phyloP scores from a whole-genome alignment of 116 monocot genomes.

The Thalassia testudinum region DNA sequence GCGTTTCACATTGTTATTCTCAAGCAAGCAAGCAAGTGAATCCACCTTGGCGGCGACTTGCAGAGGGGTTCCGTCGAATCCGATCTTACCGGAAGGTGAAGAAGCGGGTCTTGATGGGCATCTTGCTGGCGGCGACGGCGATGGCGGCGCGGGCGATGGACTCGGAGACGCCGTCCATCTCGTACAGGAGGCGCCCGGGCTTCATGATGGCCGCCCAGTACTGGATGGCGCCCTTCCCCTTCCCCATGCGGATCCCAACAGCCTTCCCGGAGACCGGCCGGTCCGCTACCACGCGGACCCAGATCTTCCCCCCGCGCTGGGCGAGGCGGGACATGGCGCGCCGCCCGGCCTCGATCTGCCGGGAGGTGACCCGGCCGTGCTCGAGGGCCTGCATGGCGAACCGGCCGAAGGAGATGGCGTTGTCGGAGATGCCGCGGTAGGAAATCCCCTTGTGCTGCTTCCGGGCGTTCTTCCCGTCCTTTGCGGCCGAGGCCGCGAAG shows the following conservation, averaged over 20 bases:
- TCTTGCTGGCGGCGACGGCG: constrained; percentile 11
- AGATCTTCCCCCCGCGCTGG: constrained; percentile 19
- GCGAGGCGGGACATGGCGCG: constrained; percentile 13
- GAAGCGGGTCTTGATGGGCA: constrained; percentile 13
- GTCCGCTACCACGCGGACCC: constrained; percentile 12
- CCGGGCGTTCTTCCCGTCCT: constrained; percentile 18
- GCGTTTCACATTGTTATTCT: no score
- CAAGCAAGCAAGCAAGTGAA: no score
- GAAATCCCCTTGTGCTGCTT: constrained; percentile 13
- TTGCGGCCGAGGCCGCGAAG: constrained; percentile 13
- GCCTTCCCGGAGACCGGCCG: constrained; percentile 14
- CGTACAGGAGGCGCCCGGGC: constrained; percentile 12
- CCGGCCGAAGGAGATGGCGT: constrained; percentile 11
- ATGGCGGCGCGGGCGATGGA: constrained; percentile 8
- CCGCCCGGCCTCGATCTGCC: constrained; percentile 15
- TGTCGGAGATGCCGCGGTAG: constrained; percentile 3
- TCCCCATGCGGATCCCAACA: constrained; percentile 16
- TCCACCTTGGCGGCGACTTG: no score
- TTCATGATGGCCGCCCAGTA: constrained; percentile 17
- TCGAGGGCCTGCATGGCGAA: constrained; percentile 12
- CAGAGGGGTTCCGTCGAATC: no score
- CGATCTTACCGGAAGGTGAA: background rate
- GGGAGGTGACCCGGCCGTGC: constrained; percentile 11
- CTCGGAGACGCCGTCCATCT: constrained; percentile 15
- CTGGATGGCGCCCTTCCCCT: constrained; percentile 16